These are phyloP conservation scores for Calendula officinalis DNA, from an alignment of 129 eudicot genomes.

Conservation along the genomic window DNA sequence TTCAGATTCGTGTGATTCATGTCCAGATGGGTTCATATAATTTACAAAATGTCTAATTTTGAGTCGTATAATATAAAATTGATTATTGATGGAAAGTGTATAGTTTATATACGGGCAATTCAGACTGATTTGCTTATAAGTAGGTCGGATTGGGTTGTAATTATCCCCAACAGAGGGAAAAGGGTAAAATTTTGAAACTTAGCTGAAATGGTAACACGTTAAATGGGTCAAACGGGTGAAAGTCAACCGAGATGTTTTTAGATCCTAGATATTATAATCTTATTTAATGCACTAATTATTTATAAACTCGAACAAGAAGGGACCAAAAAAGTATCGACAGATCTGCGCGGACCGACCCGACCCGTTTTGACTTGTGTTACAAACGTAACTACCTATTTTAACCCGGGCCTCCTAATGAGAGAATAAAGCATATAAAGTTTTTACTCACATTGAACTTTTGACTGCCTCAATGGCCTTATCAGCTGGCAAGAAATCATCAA, in stretches of 20 bases:
- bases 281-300: not conserved
- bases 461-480: constrained; percentile 69
- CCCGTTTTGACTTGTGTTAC: not conserved
- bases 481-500: constrained; percentile 78
- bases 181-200: not conserved
- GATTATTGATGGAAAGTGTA: not conserved
- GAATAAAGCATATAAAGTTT: not conserved
- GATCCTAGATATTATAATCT: not conserved
- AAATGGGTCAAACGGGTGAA: constrained; percentile 2
- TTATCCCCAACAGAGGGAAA: not conserved
- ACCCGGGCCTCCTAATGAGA: not conserved
- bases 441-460: constrained; percentile 76
- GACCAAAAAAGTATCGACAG: not conserved
- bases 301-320: not conserved
- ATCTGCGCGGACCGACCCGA: not conserved
- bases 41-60: not conserved
- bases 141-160: not conserved
- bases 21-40: not conserved
- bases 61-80: too few species aligned
- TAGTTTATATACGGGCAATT: not conserved
- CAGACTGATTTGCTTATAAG: not conserved
- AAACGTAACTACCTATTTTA: not conserved
- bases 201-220: not conserved
- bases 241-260: not conserved
- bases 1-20: not conserved